Evolutionary conservation across 768 basidiomycete species (phyloP).

Genomic region (Cyclocybe aegerita): DNA sequence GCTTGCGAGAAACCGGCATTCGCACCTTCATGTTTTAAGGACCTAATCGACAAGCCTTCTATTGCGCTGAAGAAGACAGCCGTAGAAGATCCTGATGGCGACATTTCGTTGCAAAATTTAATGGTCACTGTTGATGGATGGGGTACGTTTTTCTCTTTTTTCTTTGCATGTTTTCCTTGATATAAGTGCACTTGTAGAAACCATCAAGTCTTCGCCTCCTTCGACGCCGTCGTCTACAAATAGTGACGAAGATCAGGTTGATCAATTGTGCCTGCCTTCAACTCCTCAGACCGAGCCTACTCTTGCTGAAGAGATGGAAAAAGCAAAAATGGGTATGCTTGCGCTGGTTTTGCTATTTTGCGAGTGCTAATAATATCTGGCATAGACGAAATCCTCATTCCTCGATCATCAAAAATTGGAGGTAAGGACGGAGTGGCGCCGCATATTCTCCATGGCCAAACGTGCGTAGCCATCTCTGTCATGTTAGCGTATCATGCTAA

Average conservation of each 20-base stretch:
- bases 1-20: constrained; percentile 1
- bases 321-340: constrained; percentile 50
- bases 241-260: constrained; percentile 47
- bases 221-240: constrained; percentile 39
- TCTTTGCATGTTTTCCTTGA: not conserved
- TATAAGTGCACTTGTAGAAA: constrained; percentile 23
- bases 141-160: constrained; percentile 41
- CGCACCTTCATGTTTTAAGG: constrained; percentile 4
- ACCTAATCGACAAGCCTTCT: constrained; percentile 9
- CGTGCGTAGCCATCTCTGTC: constrained; percentile 13
- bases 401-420: constrained; percentile 49
- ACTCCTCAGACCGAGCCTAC: constrained; percentile 47
- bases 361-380: not conserved
- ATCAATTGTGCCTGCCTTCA: constrained; percentile 51
- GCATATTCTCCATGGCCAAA: constrained; percentile 28
- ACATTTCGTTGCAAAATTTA: constrained; percentile 49
- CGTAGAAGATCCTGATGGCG: constrained; percentile 37
- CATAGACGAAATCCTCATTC: constrained; percentile 53
- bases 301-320: constrained; percentile 33
- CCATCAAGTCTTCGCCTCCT: constrained; percentile 38
- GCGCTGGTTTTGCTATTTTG: not conserved
- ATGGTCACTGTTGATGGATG: constrained; percentile 59
- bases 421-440: constrained; percentile 26
- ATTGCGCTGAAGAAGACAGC: constrained; percentile 8
- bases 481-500: not conserved